These are phyloP conservation scores for Chrysanthemum seticuspe DNA, from an alignment of 129 eudicot species.

Conservation along the genomic window DNA sequence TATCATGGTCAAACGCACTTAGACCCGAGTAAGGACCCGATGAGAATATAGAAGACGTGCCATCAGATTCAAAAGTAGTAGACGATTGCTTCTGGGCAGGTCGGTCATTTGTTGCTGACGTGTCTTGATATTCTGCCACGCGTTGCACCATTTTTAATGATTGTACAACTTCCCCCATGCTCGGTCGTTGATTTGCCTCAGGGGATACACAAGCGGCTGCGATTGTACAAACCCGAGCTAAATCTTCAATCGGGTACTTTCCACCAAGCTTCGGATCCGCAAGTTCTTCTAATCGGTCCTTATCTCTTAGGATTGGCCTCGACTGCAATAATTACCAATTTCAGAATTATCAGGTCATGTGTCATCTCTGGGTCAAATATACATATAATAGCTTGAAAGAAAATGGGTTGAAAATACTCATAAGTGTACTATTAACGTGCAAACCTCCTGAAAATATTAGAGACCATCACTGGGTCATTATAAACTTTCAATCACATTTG, in stretches of 20 bases:
- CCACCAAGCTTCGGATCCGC: slow-evolving; percentile 82
- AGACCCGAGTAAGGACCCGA: slow-evolving; percentile 96
- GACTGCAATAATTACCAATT: slow-evolving; percentile 48
- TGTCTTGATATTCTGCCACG: slow-evolving; percentile 66
- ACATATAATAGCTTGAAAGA: neutral
- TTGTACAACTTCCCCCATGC: slow-evolving; percentile 99
- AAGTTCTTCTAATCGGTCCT: slow-evolving; percentile 82
- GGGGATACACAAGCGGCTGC: slow-evolving; percentile 99
- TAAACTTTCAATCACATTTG: neutral
- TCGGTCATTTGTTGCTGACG: slow-evolving; percentile 36
- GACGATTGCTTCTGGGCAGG: slow-evolving; percentile 80
- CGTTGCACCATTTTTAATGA: slow-evolving; percentile 98
- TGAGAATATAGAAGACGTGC: slow-evolving; percentile 88
- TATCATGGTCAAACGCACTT: slow-evolving; percentile 81
- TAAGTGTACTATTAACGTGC: neutral
- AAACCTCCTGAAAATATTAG: neutral
- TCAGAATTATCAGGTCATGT: neutral
- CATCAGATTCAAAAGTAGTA: slow-evolving; percentile 88
- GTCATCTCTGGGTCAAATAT: neutral
- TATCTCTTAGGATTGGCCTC: slow-evolving; percentile 87
- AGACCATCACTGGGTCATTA: neutral
- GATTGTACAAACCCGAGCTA: slow-evolving; percentile 83
- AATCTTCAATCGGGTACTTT: slow-evolving; percentile 88
- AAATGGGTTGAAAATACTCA: neutral
- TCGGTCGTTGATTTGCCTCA: slow-evolving; percentile 88